Evolutionary conservation across 2,329 filamentous ascomycete species (phyloP), one percentile per base, ranked within the genome.

Genomic region (Coleophoma cylindrospora): DNA sequence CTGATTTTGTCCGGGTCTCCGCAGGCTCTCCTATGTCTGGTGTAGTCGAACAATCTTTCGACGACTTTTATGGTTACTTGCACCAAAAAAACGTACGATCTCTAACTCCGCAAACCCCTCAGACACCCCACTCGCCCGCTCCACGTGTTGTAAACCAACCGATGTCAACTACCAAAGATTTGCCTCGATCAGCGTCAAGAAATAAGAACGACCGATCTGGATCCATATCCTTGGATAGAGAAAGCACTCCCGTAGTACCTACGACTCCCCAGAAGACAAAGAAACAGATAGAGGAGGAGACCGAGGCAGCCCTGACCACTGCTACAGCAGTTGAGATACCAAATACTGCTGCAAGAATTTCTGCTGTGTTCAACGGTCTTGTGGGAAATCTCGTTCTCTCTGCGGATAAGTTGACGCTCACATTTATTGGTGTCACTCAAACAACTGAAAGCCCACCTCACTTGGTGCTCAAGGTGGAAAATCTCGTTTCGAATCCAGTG

Each of bases 311-410:
- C 17, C 50, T 46, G 36, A 15, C 44, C 27, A 14, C n/a, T 22
- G 57, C 57, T 4, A 54, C 56, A 33, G 27, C 48, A n/a, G 27
- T 58, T 10, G 12, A 44, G 2, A 37, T 60, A 41, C 44, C 56
- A 11, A 52, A 55, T 32, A 50, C 46, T 14, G 43, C 48, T 9
- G 40, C 47, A n/a, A 53, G 54, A 33, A 51, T 65, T 21, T 21
- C 57, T 27, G 58, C 57, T 38, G 45, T 55, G 21, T 60, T 57
- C 21, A 46, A 61, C 22, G 48, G 50, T 10, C 21, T 40, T 22
- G 50, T 54, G 12, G 63, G 63, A 13, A 64, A 63, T 37, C 46
- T 66, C 7, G 32, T 64, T 21, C 43, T 65, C 2, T 59, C 61
- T 15, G 15, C 43, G 37, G 59, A 64, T 40, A 60, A 55, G 22